These are phyloP conservation scores for Ilex paraguariensis DNA, from an alignment of 305 asterid species.

Conservation along the genomic window DNA sequence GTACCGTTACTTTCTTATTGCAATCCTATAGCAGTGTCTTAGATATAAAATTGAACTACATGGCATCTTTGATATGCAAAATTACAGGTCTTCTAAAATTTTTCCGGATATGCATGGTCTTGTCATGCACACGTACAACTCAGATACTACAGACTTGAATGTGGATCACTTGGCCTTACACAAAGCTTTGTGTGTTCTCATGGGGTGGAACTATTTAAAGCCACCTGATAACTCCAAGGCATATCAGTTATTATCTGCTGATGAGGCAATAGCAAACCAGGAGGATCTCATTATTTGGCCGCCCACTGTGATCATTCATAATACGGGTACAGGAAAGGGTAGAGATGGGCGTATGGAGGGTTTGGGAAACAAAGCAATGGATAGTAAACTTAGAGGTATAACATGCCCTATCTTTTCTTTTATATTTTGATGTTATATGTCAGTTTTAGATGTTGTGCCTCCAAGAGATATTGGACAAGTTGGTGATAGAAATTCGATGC, in stretches of 20 bases:
- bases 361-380: constrained; percentile 95
- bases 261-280: constrained; percentile 65
- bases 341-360: constrained; percentile 94
- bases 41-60: constrained; percentile 38
- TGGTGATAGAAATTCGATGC: background rate
- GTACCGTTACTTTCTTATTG: constrained; percentile 3
- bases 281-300: constrained; percentile 96
- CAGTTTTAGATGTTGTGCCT: constrained; percentile 18
- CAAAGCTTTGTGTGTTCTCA: constrained; percentile 83
- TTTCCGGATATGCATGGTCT: constrained; percentile 80
- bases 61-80: constrained; percentile 50
- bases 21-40: constrained; percentile 11
- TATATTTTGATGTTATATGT: constrained; percentile 22
- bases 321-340: constrained; percentile 80
- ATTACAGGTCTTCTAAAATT: constrained; percentile 83
- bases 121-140: constrained; percentile 79
- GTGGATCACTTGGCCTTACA: constrained; percentile 95
- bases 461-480: constrained; percentile 16
- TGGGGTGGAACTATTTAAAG: constrained; percentile 86
- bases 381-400: constrained; percentile 90
- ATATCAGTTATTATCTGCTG: constrained; percentile 73
- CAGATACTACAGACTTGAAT: constrained; percentile 51
- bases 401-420: constrained; percentile 26
- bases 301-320: constrained; percentile 83
- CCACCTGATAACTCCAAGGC: constrained; percentile 82